These are phyloP conservation scores for Zalaria sp. DNA, from an alignment of 2,329 filamentous ascomycete genomes.

Conservation along the genomic window DNA sequence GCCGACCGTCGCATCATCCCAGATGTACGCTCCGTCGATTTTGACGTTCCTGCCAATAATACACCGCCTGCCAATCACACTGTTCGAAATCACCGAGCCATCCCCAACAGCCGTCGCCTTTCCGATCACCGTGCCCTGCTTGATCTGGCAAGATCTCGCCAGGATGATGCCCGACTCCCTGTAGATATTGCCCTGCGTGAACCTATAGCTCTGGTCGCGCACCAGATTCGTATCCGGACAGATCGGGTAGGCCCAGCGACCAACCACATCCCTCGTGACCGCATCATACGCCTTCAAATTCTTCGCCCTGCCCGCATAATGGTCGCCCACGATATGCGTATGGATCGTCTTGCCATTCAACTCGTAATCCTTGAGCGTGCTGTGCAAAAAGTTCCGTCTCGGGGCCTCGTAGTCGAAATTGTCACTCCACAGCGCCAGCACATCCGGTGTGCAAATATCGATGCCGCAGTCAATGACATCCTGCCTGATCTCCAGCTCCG, in stretches of 20 bases:
- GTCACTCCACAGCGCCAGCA: conserved; percentile 88
- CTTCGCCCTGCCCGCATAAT: conserved; percentile 75
- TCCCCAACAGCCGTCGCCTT: conserved; percentile 62
- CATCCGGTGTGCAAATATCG: conserved; percentile 94
- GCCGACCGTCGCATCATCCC: conserved; percentile 68
- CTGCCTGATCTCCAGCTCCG: conserved; percentile 68
- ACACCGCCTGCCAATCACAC: conserved; percentile 72
- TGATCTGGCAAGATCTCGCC: conserved; percentile 56
- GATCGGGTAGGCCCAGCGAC: conserved; percentile 76
- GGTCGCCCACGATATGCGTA: conserved; percentile 66
- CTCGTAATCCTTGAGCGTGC: conserved; percentile 91
- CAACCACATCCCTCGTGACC: conserved; percentile 73
- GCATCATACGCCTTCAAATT: conserved; percentile 84
- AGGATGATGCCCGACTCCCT: conserved; percentile 66
- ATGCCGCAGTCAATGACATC: conserved; percentile 91
- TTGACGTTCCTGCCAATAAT: conserved; percentile 73
- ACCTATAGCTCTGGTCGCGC: conserved; percentile 60
- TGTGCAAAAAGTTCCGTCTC: conserved; percentile 75
- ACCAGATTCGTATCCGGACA: conserved; percentile 81
- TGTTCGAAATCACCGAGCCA: conserved; percentile 55
- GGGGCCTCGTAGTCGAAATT: conserved; percentile 94
- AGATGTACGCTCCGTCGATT: conserved; percentile 70
- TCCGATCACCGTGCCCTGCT: conserved; percentile 60
- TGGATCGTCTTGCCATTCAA: conserved; percentile 96
- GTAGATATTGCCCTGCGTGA: conserved; percentile 56